A percentile compares a stretch with the other conserved stretches of the same genome.
Evolutionary conservation across 352 stramenopile genomes (phyloP).

Genomic region (Globisporangium mamillatum): DNA sequence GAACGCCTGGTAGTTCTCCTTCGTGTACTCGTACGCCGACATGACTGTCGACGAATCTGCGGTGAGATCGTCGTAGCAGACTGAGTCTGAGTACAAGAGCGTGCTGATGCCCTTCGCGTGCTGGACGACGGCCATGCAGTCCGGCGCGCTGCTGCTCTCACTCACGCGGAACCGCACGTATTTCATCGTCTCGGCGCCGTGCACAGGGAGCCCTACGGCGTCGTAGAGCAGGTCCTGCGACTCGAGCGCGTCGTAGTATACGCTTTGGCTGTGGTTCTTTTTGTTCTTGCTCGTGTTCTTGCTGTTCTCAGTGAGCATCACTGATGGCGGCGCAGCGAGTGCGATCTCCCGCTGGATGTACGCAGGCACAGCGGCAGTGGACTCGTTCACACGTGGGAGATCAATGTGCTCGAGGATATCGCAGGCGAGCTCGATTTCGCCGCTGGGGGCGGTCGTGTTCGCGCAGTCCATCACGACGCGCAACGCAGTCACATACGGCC

Average conservation of each 20-base stretch:
- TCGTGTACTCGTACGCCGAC: constrained; percentile 29
- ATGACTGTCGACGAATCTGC: constrained; percentile 20
- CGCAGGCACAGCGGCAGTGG: constrained; percentile 25
- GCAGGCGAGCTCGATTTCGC: constrained; percentile 28
- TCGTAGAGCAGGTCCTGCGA: constrained; percentile 44
- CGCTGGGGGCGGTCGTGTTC: constrained; percentile 27
- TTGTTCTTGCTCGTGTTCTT: neutral
- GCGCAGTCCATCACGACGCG: constrained; percentile 58
- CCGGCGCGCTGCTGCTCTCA: constrained; percentile 23
- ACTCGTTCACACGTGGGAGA: constrained; percentile 46
- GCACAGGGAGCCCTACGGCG: constrained; percentile 11
- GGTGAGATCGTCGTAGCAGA: constrained; percentile 42
- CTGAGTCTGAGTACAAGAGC: constrained; percentile 50
- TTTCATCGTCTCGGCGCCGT: constrained; percentile 31
- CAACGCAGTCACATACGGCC: constrained; percentile 55
- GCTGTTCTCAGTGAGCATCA: constrained; percentile 13
- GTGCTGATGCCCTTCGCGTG: constrained; percentile 41
- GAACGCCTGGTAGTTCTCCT: constrained; percentile 34
- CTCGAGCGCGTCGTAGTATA: constrained; percentile 54
- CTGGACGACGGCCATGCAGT: constrained; percentile 55
- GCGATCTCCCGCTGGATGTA: constrained; percentile 50
- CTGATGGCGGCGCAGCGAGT: constrained; percentile 29
- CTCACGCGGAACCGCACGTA: constrained; percentile 55
- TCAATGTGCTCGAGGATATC: constrained; percentile 60
- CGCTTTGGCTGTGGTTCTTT: constrained; percentile 34